Evolutionary conservation across 805 yeast species (phyloP).

Genomic region (Isabelozyma pseudorhagii): DNA sequence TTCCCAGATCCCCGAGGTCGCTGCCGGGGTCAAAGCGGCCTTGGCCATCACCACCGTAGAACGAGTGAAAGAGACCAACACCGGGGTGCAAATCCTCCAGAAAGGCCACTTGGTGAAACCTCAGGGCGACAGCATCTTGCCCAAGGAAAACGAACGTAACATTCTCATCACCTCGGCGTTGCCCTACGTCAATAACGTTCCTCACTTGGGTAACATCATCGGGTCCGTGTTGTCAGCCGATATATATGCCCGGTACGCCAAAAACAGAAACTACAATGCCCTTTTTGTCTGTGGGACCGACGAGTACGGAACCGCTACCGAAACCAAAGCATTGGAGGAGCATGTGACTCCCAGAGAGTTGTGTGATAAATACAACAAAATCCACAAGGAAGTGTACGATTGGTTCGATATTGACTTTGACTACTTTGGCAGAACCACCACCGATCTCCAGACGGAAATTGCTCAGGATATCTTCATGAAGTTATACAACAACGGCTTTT

Average conservation of each 20-base stretch:
- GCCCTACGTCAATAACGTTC: slow-evolving; percentile 97
- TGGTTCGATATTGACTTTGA: slow-evolving; percentile 98
- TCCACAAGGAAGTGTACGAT: slow-evolving; percentile 88
- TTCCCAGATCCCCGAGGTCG: slow-evolving; percentile 34
- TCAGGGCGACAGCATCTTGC: slow-evolving; percentile 38
- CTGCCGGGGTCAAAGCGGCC: slow-evolving; percentile 47
- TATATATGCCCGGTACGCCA: slow-evolving; percentile 85
- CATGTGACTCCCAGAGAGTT: slow-evolving; percentile 82
- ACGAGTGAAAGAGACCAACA: slow-evolving; percentile 35
- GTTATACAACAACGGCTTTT: slow-evolving; percentile 68
- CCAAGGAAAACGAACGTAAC: slow-evolving; percentile 72
- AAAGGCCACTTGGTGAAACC: slow-evolving; percentile 29
- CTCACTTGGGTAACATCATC: slow-evolving; percentile 95
- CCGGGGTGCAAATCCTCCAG: slow-evolving; percentile 34
- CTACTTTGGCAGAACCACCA: slow-evolving; percentile 94
- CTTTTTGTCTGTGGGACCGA: slow-evolving; percentile 95
- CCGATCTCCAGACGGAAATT: slow-evolving; percentile 85
- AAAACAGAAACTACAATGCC: slow-evolving; percentile 83
- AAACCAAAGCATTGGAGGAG: slow-evolving; percentile 95
- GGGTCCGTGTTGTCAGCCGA: slow-evolving; percentile 96
- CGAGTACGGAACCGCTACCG: slow-evolving; percentile 99
- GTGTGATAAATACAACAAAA: slow-evolving; percentile 84
- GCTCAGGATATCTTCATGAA: slow-evolving; percentile 90
- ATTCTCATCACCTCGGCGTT: slow-evolving; percentile 91
- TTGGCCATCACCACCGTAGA: slow-evolving; percentile 41